These are phyloP conservation scores for Paramecium octaurelia DNA, from an alignment of 73 alveolate species.

Conservation along the genomic window DNA sequence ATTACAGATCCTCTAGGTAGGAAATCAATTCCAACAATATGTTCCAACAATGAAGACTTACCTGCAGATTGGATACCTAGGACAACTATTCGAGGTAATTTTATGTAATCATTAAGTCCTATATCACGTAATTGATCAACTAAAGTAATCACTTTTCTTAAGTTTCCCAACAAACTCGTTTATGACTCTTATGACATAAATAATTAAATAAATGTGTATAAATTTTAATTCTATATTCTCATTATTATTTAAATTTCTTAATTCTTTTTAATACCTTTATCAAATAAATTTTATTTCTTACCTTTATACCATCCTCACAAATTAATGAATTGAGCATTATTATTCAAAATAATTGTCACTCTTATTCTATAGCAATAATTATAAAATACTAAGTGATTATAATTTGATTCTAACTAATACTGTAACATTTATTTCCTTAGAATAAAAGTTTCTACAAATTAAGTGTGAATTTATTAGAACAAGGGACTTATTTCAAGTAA, in stretches of 20 bases:
- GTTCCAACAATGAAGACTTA: constrained; percentile 84
- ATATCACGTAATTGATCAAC: constrained; percentile 64
- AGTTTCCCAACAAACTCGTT: constrained; percentile 25
- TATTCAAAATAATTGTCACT: too few species aligned
- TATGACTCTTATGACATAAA: not conserved
- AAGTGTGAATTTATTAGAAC: too few species aligned
- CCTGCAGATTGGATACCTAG: constrained; percentile 87
- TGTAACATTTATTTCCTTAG: too few species aligned
- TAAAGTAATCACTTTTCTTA: constrained; percentile 54
- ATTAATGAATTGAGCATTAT: too few species aligned
- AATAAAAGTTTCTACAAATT: too few species aligned
- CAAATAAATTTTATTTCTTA: too few species aligned
- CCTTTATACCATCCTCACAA: not conserved
- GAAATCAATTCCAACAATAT: constrained; percentile 81
- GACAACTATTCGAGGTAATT: constrained; percentile 71
- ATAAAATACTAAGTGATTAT: too few species aligned
- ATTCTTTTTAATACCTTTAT: not conserved
- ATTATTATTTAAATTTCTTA: not conserved
- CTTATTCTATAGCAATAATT: too few species aligned
- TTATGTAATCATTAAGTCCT: constrained; percentile 73
- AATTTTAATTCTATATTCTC: not conserved
- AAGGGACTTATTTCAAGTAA: too few species aligned
- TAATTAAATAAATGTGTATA: not conserved
- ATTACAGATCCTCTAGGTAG: constrained; percentile 82
- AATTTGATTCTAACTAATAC: too few species aligned